Conservation (phyloP, 2,329 filamentous ascomycete genomes). For the Xylariaceae sp. region DNA sequence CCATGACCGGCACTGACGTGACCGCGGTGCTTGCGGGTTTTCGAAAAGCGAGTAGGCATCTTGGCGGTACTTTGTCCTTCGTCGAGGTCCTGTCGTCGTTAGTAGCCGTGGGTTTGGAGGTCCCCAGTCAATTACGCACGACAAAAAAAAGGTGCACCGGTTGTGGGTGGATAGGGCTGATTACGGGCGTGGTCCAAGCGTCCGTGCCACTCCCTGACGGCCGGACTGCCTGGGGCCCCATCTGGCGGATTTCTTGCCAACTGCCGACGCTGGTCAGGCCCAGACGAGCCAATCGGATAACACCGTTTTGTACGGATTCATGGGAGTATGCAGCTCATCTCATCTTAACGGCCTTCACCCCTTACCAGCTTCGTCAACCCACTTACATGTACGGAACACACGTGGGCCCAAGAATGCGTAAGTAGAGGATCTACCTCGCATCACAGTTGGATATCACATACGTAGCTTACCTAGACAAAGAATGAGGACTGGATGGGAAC, state of each 20-base stretch:
- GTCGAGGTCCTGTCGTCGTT: conserved; percentile 17
- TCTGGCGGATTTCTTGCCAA: neutral
- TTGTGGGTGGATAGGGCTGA: conserved; percentile 22
- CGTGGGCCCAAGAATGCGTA: too few species aligned
- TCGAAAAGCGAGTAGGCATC: conserved; percentile 23
- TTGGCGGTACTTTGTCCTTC: conserved; percentile 17
- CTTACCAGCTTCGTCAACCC: neutral
- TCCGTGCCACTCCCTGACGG: neutral
- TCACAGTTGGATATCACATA: neutral
- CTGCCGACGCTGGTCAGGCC: neutral
- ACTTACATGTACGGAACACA: neutral
- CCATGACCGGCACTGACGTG: conserved; percentile 98
- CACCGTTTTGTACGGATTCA: neutral
- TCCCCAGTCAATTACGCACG: conserved; percentile 18
- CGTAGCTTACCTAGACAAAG: neutral
- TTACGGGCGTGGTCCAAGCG: conserved; percentile 15
- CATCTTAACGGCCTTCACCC: neutral
- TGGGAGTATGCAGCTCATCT: neutral
- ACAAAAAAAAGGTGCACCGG: conserved; percentile 18
- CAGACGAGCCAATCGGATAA: conserved; percentile 11
- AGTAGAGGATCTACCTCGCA: too few species aligned
- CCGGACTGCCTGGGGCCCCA: neutral
- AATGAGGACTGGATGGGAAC: too few species aligned
- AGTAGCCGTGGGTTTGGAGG: conserved; percentile 11
- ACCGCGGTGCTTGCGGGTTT: conserved; percentile 56